phyloP scores from a whole-genome alignment of 208 protist genomes.

The Acanthamoeba lenticulata region DNA sequence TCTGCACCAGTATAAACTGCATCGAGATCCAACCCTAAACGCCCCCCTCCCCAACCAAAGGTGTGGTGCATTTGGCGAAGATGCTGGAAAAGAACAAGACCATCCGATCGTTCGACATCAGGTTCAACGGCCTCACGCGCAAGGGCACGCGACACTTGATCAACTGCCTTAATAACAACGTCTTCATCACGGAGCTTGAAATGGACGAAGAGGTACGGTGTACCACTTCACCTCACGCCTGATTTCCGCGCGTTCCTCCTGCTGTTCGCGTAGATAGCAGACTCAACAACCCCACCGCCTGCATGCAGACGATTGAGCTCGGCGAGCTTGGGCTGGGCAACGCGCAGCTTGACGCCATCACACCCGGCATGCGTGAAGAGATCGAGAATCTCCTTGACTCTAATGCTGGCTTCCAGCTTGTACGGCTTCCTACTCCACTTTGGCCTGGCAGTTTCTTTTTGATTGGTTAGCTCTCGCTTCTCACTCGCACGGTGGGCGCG shows the following conservation, averaged over 20 bases:
- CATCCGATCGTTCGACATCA: slow-evolving; percentile 28
- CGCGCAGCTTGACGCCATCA: slow-evolving; percentile 38
- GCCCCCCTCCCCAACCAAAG: not conserved
- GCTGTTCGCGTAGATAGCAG: no score
- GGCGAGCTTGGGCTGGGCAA: slow-evolving; percentile 13
- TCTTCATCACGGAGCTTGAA: slow-evolving; percentile 58
- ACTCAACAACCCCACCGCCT: no score
- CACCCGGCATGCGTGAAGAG: slow-evolving; percentile 35
- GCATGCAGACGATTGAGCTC: slow-evolving; percentile 2
- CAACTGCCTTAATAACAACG: slow-evolving; percentile 69
- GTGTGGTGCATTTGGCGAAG: not conserved
- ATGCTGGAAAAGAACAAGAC: slow-evolving; percentile 68
- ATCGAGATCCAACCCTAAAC: not conserved
- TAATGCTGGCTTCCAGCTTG: slow-evolving; percentile 24
- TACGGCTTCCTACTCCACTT: not conserved
- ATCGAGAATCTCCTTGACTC: slow-evolving; percentile 39
- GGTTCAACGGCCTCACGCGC: slow-evolving; percentile 27
- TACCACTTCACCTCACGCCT: not conserved
- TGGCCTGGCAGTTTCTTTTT: not conserved
- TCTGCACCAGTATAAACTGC: not conserved
- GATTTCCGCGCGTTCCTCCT: not conserved
- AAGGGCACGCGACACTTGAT: slow-evolving; percentile 63
- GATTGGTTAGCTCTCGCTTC: not conserved
- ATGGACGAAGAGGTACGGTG: slow-evolving; percentile 38
- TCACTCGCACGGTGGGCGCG: not conserved